Evolutionary conservation across 108 stramenopile species (phyloP).

Genomic region (Pseudonitzschia multiseries): DNA sequence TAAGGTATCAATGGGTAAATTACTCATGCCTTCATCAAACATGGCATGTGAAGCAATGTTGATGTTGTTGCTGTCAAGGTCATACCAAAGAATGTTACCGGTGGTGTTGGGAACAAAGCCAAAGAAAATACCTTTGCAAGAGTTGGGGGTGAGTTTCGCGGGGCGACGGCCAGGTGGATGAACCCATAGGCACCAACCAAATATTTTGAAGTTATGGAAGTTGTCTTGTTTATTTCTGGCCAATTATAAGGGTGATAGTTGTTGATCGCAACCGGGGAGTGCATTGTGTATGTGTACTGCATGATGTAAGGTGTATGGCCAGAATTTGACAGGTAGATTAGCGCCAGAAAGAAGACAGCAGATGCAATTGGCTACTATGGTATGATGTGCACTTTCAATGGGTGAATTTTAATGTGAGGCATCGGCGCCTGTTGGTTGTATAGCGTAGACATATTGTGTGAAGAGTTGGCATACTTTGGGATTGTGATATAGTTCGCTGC

Average conservation of each 20-base stretch:
- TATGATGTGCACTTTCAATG: conserved; percentile 17
- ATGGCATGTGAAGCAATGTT: conserved; percentile 32
- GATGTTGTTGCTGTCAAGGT: too few species aligned
- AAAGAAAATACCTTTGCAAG: too few species aligned
- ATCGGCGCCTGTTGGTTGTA: conserved; percentile 33
- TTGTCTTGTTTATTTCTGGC: conserved; percentile 1
- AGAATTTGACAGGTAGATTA: not conserved
- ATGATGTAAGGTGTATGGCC: too few species aligned
- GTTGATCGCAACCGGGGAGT: not conserved
- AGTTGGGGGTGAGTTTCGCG: conserved; percentile 21
- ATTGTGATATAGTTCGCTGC: conserved; percentile 30
- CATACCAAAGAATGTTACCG: too few species aligned
- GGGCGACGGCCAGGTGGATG: not conserved
- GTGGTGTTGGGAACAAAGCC: too few species aligned
- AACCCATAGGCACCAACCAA: not conserved
- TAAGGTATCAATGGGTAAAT: conserved; percentile 18
- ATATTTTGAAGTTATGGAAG: not conserved
- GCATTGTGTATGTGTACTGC: conserved; percentile 17
- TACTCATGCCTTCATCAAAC: conserved; percentile 49
- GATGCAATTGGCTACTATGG: too few species aligned
- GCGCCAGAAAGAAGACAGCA: too few species aligned
- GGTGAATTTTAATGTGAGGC: not conserved
- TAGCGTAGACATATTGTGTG: not conserved
- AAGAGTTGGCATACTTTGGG: conserved; percentile 20
- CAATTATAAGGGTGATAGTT: not conserved